Evolutionary conservation across 371 early-diverging fungal genomes (phyloP), one percentile per base, ranked within the genome.

Genomic region (Fennellomyces sp.): DNA sequence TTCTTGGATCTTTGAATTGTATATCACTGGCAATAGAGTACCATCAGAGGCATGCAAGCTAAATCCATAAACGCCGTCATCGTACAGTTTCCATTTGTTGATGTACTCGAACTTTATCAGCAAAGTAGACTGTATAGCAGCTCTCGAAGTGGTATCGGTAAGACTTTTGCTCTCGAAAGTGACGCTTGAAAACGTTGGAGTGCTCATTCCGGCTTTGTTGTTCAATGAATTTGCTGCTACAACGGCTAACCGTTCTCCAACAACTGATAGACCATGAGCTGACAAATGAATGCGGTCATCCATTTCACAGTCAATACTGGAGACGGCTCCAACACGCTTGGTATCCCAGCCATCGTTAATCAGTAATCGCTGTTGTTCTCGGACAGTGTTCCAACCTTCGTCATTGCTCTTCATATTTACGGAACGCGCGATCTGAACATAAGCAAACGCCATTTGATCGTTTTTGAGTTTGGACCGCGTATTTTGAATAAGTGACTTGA

Each of bases 241-340:
- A 13, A 21, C 17, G 0, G 77, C 75, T 28, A 80, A 26, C 2
- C 77, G 66, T 0, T 66, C 25, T 3, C 80, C 80, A 1, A 77
- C 51, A 8, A 19, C 41, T 0, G 21, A 19, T 3, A 69, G 35
- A n/a, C 70, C 75, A 0, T 23, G 12, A 2, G 67, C 70, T 4
- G 77, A 75, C 2, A 80, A 10, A 52, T 80, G 80, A 11, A 77
- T 48, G 1, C 57, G 47, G 41, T 80, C 80, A 50, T 77, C 77
- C 53, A 80, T 55, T 8, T 53, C 54, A 13, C 60, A 63, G 39
- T 74, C 77, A 4, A 80, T 12, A 8, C 36, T 26, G 11, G 56
- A 11, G 15, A 53, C 56, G 1, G 31, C 58, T n/a, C 41, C 58
- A 21, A 51, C 28, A 39, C 38, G 52, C 7, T 30, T 11, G 13